Percentiles rank a stretch among this genome's conserved stretches.
phyloP scores from a whole-genome alignment of 176 grass and related monocot species.

The Cenchrus americanus region DNA sequence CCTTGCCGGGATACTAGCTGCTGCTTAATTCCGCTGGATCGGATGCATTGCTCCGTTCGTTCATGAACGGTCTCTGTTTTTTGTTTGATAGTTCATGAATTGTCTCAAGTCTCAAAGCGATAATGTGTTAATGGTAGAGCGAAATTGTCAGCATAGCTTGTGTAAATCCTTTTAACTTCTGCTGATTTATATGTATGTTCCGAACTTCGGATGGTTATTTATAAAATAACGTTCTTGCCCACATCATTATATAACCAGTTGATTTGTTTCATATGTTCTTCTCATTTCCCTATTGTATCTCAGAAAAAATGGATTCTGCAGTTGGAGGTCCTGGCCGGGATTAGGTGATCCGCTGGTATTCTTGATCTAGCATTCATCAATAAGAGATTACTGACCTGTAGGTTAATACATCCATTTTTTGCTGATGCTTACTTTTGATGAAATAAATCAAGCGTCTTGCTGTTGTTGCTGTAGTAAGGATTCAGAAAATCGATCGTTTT shows the following conservation, averaged over 20 bases:
- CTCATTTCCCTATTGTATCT: not conserved
- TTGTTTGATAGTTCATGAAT: conserved; percentile 3
- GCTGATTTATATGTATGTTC: not conserved
- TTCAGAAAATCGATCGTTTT: not conserved
- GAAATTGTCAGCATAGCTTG: not conserved
- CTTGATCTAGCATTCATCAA: not conserved
- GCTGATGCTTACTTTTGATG: not conserved
- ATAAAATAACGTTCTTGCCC: not conserved
- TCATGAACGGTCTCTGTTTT: not conserved
- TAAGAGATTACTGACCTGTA: not conserved
- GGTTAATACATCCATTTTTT: not conserved
- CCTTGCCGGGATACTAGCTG: not conserved
- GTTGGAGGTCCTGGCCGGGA: not conserved
- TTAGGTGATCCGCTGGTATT: not conserved
- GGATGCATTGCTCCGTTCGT: not conserved
- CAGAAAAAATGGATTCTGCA: not conserved
- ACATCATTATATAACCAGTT: not conserved
- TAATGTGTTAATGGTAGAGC: not conserved
- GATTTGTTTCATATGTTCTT: not conserved
- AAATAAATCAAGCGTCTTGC: not conserved
- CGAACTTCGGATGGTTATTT: not conserved
- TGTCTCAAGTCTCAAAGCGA: not conserved
- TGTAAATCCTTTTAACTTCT: not conserved
- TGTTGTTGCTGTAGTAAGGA: not conserved
- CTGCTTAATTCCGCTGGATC: not conserved